Evolutionary conservation across 2,329 filamentous ascomycete genomes (phyloP).

Genomic region (Alternaria sp.): DNA sequence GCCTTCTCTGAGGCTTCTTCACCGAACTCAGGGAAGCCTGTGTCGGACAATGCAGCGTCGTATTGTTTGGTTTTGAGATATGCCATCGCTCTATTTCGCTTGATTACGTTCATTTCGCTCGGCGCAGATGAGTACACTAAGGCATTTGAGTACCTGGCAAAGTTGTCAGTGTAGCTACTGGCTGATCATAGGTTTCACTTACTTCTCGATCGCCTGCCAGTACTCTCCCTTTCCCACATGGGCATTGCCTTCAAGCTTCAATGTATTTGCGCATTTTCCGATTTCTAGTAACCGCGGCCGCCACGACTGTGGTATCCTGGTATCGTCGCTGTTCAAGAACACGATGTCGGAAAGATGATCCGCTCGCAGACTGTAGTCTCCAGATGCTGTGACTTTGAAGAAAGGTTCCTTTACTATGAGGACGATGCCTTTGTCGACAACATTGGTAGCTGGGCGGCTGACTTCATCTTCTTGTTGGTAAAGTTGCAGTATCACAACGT

Average conservation of each 20-base stretch:
- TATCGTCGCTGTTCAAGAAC: slow-evolving; percentile 49
- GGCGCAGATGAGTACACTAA: slow-evolving; percentile 22
- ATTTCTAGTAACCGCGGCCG: slow-evolving; percentile 11
- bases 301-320: slow-evolving; percentile 55
- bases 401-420: slow-evolving; percentile 59
- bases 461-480: slow-evolving; percentile 48
- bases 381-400: slow-evolving; percentile 55
- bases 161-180: slow-evolving; percentile 34
- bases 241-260: slow-evolving; percentile 24
- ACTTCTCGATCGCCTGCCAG: slow-evolving; percentile 28
- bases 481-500: slow-evolving; percentile 15
- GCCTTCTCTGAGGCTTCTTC: slow-evolving; percentile 50
- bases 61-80: slow-evolving; percentile 46
- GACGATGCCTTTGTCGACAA: slow-evolving; percentile 45
- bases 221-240: slow-evolving; percentile 18
- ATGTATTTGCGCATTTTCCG: slow-evolving; percentile 11
- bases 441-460: slow-evolving; percentile 35
- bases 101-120: slow-evolving; percentile 43
- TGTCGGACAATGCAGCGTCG: slow-evolving; percentile 49
- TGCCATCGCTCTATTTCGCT: slow-evolving; percentile 51
- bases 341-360: slow-evolving; percentile 64
- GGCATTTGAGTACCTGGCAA: slow-evolving; percentile 50
- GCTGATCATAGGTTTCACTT: background rate
- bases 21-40: slow-evolving; percentile 24
- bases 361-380: slow-evolving; percentile 58